Evolutionary conservation across 768 basidiomycete genomes (phyloP), one percentile per base, ranked within the genome.

Genomic region (Leccinum subtestaceum): DNA sequence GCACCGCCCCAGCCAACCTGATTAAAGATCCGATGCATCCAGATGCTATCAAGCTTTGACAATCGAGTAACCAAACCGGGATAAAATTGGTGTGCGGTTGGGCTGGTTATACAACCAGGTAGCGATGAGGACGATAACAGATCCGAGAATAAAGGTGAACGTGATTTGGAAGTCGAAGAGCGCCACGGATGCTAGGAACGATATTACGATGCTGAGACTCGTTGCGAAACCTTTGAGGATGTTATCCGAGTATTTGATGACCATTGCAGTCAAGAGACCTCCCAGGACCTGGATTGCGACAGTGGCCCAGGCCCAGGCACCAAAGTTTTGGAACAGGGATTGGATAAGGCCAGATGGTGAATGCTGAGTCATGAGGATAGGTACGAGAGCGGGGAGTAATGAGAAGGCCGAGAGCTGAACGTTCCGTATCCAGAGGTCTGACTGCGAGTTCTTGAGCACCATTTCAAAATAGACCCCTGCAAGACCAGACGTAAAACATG

Each of bases 401-500:
- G 93, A 95, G 78, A 98, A 98, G 56, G 95, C 81, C 23, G 93
- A 95, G 15, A 98, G 83, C 73, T 98, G 96, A 60, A 96, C 89
- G 72, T 98, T 98, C 69, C 96, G 90, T 58, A 96, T 87, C 96
- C 96, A 98, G 11, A 98, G 80, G 75, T 97, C 93, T 4, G 87
- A 82, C 65, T 87, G 87, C 3, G 91, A 90, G 65, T 89, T 88
- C 77, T 96, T 98, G 63, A 95, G 79, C 36, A 95, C 94, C 90
- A 96, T 95, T 77, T 98, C 96, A 65, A 98, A 98, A 76, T 98
- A 98, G 27, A 98, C 95, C 6, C 95, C 95, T 0, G 95, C 95
- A 48, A 98, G 84, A 25, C 96, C 96, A 0, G 94, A 96, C 0
- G 95, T 97, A 71, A 96, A 86, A 77, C 96, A 98, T 0, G 96